Conservation (phyloP, 768 basidiomycete species). For the Leccinum variicolor region DNA sequence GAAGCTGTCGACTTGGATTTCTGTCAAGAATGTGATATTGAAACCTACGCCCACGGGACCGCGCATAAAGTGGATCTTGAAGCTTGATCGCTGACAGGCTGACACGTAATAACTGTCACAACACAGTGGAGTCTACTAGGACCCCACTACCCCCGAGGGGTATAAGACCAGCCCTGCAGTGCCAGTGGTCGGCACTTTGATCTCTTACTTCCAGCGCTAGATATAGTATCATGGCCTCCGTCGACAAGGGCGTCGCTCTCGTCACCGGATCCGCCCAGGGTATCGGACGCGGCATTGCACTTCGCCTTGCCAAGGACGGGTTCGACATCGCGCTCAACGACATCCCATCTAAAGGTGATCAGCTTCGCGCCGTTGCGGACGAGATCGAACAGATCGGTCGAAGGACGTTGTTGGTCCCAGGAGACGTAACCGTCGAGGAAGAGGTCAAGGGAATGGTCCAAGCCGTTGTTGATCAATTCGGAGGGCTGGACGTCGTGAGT, state of each 20-base stretch:
- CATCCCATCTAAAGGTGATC: constrained; percentile 11
- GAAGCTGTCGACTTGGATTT: too few species aligned
- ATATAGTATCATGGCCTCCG: not conserved
- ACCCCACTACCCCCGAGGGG: not conserved
- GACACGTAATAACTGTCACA: too few species aligned
- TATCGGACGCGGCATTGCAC: constrained; percentile 19
- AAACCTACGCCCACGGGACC: too few species aligned
- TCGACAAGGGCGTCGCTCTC: constrained; percentile 22
- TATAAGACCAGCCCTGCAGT: not conserved
- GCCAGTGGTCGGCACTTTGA: not conserved
- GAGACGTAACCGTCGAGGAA: constrained; percentile 6
- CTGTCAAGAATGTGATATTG: too few species aligned
- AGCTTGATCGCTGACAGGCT: too few species aligned
- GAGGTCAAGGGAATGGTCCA: constrained; percentile 4
- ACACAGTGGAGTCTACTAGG: too few species aligned
- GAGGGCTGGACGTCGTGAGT: constrained; percentile 5
- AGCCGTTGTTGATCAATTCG: not conserved
- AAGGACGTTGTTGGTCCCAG: constrained; percentile 11
- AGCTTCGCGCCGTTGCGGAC: constrained; percentile 3
- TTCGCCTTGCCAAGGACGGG: constrained; percentile 15
- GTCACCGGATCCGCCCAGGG: constrained; percentile 29
- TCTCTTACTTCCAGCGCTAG: not conserved
- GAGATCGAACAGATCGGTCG: constrained; percentile 7
- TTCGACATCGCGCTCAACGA: constrained; percentile 30
- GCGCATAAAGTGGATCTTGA: too few species aligned